phyloP scores from a whole-genome alignment of 2,329 filamentous ascomycete genomes.

The Colletotrichum falcatum region DNA sequence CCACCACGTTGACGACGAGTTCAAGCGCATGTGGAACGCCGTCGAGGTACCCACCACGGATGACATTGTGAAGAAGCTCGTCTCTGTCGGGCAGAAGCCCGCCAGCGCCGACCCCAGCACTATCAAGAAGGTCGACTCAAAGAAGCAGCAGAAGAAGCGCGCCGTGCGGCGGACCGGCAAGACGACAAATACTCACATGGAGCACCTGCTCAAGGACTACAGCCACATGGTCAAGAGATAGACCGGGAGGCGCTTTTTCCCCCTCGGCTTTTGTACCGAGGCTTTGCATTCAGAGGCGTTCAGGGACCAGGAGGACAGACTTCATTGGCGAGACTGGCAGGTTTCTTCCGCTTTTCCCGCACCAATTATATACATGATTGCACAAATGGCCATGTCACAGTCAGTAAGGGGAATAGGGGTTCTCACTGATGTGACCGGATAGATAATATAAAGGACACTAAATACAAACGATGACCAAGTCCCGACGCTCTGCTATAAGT shows the following conservation, averaged over 20 bases:
- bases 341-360: slow-evolving; percentile 21
- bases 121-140: slow-evolving; percentile 66
- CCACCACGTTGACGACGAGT: slow-evolving; percentile 83
- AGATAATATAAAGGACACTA: not conserved
- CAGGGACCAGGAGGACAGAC: not conserved
- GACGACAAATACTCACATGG: slow-evolving; percentile 90
- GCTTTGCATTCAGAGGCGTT: slow-evolving; percentile 34
- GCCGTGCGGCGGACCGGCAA: slow-evolving; percentile 76
- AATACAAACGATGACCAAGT: slow-evolving; percentile 6
- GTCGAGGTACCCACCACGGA: slow-evolving; percentile 81
- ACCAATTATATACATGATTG: slow-evolving; percentile 25
- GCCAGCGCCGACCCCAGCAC: slow-evolving; percentile 80
- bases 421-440: not conserved
- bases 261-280: not conserved
- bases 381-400: slow-evolving; percentile 10
- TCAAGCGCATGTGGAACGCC: slow-evolving; percentile 85
- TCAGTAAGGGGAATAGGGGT: not conserved
- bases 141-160: slow-evolving; percentile 81
- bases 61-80: slow-evolving; percentile 81
- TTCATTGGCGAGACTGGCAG: slow-evolving; percentile 1
- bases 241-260: slow-evolving; percentile 7
- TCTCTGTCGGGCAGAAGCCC: slow-evolving; percentile 83
- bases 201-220: slow-evolving; percentile 81
- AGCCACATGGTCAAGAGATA: slow-evolving; percentile 58
- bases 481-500: slow-evolving; percentile 10